These are phyloP conservation scores for Phytophthora cryptogea DNA, from an alignment of 352 stramenopile genomes.

Conservation along the genomic window DNA sequence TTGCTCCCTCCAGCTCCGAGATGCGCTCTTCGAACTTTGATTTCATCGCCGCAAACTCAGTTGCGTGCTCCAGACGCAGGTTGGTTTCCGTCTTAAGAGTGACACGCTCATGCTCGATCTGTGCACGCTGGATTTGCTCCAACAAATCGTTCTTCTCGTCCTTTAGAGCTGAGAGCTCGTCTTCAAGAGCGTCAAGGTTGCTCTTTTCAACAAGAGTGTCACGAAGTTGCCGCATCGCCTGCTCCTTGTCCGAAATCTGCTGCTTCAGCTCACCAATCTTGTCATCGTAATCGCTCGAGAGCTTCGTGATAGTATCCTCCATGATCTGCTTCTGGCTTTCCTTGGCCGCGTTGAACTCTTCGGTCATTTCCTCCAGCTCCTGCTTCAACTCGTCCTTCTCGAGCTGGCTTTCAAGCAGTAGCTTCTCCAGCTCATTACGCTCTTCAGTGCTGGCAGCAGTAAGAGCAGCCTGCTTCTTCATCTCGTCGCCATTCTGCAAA, in stretches of 20 bases:
- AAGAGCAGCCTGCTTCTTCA: slow-evolving; percentile 34
- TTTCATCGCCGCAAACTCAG: slow-evolving; percentile 50
- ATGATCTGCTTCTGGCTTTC: slow-evolving; percentile 44
- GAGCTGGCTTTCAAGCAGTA: slow-evolving; percentile 53
- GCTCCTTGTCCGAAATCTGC: slow-evolving; percentile 51
- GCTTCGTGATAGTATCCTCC: slow-evolving; percentile 43
- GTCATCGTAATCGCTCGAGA: slow-evolving; percentile 54
- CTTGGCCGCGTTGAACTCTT: slow-evolving; percentile 40
- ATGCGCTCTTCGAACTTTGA: slow-evolving; percentile 45
- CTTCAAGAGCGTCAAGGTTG: slow-evolving; percentile 50
- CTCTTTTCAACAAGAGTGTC: slow-evolving; percentile 55
- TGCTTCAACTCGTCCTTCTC: slow-evolving; percentile 65
- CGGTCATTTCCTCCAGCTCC: slow-evolving; percentile 49
- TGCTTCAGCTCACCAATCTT: slow-evolving; percentile 53
- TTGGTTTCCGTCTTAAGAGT: slow-evolving; percentile 42
- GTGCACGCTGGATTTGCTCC: slow-evolving; percentile 40
- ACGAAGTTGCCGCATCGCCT: slow-evolving; percentile 42
- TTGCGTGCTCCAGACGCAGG: slow-evolving; percentile 33
- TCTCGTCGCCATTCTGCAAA: slow-evolving; percentile 38
- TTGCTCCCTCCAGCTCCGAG: slow-evolving; percentile 44
- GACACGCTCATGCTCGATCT: slow-evolving; percentile 44
- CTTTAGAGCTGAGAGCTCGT: slow-evolving; percentile 42
- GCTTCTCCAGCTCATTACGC: slow-evolving; percentile 53
- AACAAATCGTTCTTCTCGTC: slow-evolving; percentile 61
- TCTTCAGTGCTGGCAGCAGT: slow-evolving; percentile 35